Percentiles rank a stretch among this genome's conserved stretches.
Conservation (phyloP, 2,329 filamentous ascomycete genomes). For the Pseudophaeomoniella oleicola region DNA sequence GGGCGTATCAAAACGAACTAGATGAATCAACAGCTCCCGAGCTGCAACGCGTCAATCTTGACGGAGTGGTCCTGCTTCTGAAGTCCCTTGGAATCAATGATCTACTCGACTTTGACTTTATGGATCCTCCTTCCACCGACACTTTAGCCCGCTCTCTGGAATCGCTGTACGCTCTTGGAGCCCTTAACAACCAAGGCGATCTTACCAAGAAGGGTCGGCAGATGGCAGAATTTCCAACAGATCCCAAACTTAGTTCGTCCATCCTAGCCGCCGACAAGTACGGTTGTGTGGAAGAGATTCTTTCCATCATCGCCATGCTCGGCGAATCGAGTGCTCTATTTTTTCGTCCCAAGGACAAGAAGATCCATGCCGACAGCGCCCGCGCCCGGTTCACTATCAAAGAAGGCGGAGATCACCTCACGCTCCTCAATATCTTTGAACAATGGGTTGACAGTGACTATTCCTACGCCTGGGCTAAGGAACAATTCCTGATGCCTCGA, state of each 20-base stretch:
- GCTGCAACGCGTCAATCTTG: slow-evolving; percentile 82
- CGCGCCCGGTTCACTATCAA: slow-evolving; percentile 77
- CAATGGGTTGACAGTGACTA: slow-evolving; percentile 92
- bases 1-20: slow-evolving; percentile 87
- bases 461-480: slow-evolving; percentile 69
- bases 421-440: slow-evolving; percentile 84
- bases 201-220: slow-evolving; percentile 82
- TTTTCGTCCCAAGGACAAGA: slow-evolving; percentile 93
- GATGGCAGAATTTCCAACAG: slow-evolving; percentile 89
- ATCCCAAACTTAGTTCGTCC: slow-evolving; percentile 80
- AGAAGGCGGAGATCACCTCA: slow-evolving; percentile 80
- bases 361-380: slow-evolving; percentile 85
- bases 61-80: slow-evolving; percentile 84
- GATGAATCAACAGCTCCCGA: slow-evolving; percentile 85
- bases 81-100: slow-evolving; percentile 93
- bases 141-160: slow-evolving; percentile 80
- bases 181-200: slow-evolving; percentile 74
- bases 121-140: slow-evolving; percentile 83
- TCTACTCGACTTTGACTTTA: slow-evolving; percentile 92
- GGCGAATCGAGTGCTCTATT: slow-evolving; percentile 79
- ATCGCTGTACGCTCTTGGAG: slow-evolving; percentile 79
- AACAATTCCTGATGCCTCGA: slow-evolving; percentile 88
- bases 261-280: slow-evolving; percentile 80
- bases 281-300: slow-evolving; percentile 83
- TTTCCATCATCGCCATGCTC: slow-evolving; percentile 90